Percentiles rank a stretch among this genome's conserved stretches.
phyloP scores from a whole-genome alignment of 257 asterid species.

The Rehmannia glutinosa region DNA sequence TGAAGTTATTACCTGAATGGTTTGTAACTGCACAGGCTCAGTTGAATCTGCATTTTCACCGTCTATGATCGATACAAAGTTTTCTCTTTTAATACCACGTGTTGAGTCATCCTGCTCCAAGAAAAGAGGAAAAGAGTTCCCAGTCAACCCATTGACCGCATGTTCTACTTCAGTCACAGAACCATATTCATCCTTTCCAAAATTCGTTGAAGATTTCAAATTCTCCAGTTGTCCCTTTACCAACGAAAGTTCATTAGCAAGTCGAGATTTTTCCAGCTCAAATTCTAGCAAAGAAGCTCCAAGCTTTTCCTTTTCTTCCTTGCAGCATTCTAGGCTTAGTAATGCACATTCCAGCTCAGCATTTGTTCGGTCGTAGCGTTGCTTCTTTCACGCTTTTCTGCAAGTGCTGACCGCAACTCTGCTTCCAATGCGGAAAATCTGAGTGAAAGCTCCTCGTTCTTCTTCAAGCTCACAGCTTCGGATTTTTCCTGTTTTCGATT shows the following conservation, averaged over 20 bases:
- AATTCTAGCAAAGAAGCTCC: slow-evolving; percentile 47
- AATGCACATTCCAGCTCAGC: slow-evolving; percentile 90
- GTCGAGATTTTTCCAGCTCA: slow-evolving; percentile 49
- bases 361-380: slow-evolving; percentile 63
- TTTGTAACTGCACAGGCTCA: slow-evolving; percentile 16
- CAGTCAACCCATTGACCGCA: slow-evolving; percentile 21
- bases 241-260: slow-evolving; percentile 45
- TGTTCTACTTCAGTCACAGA: slow-evolving; percentile 19
- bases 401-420: slow-evolving; percentile 49
- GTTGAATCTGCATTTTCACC: slow-evolving; percentile 28
- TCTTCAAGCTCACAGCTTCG: slow-evolving; percentile 71
- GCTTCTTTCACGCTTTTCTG: slow-evolving; percentile 73
- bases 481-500: slow-evolving; percentile 79
- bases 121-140: slow-evolving; percentile 28
- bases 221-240: slow-evolving; percentile 48
- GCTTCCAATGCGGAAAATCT: slow-evolving; percentile 63
- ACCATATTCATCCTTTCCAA: slow-evolving; percentile 28
- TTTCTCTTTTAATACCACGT: slow-evolving; percentile 13
- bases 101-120: slow-evolving; percentile 19
- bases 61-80: slow-evolving; percentile 6
- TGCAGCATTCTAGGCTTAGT: slow-evolving; percentile 92
- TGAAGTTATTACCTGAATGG: slow-evolving; percentile 44
- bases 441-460: slow-evolving; percentile 67
- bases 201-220: slow-evolving; percentile 26
- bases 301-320: slow-evolving; percentile 88